Evolutionary conservation across 1,284 basidiomycete genomes (phyloP).

Genomic region (Wolfiporia cocos): DNA sequence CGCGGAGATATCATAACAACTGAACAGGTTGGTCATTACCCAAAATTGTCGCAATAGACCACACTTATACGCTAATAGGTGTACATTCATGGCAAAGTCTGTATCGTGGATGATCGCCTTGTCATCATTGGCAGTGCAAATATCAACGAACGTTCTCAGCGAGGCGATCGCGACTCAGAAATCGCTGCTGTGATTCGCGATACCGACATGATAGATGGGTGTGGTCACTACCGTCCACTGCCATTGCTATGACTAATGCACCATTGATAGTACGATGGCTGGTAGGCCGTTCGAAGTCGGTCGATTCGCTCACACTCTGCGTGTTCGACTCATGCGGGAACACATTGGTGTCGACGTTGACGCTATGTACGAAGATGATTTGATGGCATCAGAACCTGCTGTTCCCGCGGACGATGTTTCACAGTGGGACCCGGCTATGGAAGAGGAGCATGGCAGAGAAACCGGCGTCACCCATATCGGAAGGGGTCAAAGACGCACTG

Average conservation of each 20-base stretch:
- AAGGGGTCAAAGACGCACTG: conserved; percentile 31
- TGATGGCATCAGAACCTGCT: conserved; percentile 53
- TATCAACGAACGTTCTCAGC: conserved; percentile 95
- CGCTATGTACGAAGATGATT: conserved; percentile 73
- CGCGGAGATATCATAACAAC: conserved; percentile 82
- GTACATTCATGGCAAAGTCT: conserved; percentile 88
- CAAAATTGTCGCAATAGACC: not conserved
- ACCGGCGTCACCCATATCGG: conserved; percentile 27
- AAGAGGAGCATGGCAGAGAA: conserved; percentile 52
- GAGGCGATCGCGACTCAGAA: conserved; percentile 96
- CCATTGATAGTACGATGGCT: conserved; percentile 90
- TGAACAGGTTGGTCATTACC: conserved; percentile 57
- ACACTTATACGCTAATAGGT: conserved; percentile 46
- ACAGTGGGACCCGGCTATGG: conserved; percentile 76
- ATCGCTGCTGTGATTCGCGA: conserved; percentile 90
- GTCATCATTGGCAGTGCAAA: conserved; percentile 99
- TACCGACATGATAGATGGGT: conserved; percentile 94
- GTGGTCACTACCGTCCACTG: too few species aligned
- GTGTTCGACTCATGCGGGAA: conserved; percentile 93
- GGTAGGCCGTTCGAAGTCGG: conserved; percentile 95
- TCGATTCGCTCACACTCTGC: conserved; percentile 91
- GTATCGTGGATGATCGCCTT: conserved; percentile 94
- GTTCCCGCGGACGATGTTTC: conserved; percentile 50
- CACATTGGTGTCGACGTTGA: conserved; percentile 96
- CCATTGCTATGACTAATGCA: too few species aligned